A percentile compares a stretch with the other conserved stretches of the same genome.
phyloP scores from a whole-genome alignment of 371 early-diverging fungal genomes.

The Haplosporangium sp. region DNA sequence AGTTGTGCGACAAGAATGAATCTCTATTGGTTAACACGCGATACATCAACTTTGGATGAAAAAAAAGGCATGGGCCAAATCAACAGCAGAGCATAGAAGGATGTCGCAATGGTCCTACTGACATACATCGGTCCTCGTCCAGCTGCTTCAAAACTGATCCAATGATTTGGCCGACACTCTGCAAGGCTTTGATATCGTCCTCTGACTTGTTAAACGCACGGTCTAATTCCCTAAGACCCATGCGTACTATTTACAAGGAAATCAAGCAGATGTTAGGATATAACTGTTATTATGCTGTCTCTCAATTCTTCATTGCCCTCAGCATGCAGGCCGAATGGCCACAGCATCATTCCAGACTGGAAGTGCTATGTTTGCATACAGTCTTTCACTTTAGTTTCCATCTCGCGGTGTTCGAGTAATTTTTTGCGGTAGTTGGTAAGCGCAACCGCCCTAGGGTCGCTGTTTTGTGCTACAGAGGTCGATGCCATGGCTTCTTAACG shows the following conservation, averaged over 20 bases:
- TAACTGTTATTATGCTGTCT: no score
- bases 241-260: conserved; percentile 75
- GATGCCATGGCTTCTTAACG: conserved; percentile 28
- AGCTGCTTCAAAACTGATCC: conserved; percentile 99
- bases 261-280: not conserved
- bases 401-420: conserved; percentile 92
- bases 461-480: conserved; percentile 24
- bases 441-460: conserved; percentile 75
- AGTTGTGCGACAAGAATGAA: not conserved
- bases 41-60: no score
- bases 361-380: conserved; percentile 58
- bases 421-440: conserved; percentile 87
- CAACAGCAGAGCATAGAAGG: no score
- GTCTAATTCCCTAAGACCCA: conserved; percentile 78
- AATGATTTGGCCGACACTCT: conserved; percentile 99
- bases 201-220: conserved; percentile 89
- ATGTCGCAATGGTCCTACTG: not conserved
- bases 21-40: no score
- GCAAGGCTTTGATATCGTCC: conserved; percentile 98
- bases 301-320: no score
- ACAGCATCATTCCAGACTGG: no score
- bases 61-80: no score
- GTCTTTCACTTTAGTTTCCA: conserved; percentile 95
- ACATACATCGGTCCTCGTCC: conserved; percentile 94
- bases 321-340: no score